These are phyloP conservation scores for button mushroom (Agaricus bisporus) DNA, from an alignment of 768 basidiomycete genomes.

Conservation along the genomic window DNA sequence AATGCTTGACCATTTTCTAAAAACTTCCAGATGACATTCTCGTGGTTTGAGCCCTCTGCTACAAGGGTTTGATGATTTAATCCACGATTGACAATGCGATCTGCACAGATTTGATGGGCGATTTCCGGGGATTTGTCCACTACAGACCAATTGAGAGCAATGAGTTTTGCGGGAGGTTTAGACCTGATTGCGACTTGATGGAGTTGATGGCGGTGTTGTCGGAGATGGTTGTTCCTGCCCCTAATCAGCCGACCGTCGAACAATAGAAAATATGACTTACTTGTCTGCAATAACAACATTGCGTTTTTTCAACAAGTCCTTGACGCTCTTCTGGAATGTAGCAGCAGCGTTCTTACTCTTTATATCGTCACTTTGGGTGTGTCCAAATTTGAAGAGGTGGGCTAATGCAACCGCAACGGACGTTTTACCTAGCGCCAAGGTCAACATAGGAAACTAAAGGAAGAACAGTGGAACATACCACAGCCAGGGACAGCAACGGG, in stretches of 20 bases:
- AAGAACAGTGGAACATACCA: conserved; percentile 44
- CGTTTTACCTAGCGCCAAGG: conserved; percentile 66
- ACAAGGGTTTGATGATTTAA: conserved; percentile 81
- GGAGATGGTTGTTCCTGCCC: conserved; percentile 79
- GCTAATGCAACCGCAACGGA: conserved; percentile 72
- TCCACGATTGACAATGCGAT: conserved; percentile 71
- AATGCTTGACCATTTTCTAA: conserved; percentile 60
- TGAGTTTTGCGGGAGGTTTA: conserved; percentile 56
- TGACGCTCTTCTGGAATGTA: conserved; percentile 68
- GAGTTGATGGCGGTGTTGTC: conserved; percentile 70
- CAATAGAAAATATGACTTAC: conserved; percentile 35
- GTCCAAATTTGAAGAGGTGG: conserved; percentile 79
- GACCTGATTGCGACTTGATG: conserved; percentile 42
- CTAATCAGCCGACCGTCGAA: background rate
- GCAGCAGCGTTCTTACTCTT: conserved; percentile 67
- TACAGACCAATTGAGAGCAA: conserved; percentile 76
- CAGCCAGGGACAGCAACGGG: conserved; percentile 91
- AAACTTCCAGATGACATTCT: conserved; percentile 81
- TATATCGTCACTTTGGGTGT: conserved; percentile 93
- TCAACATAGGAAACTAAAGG: background rate
- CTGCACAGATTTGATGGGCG: conserved; percentile 69
- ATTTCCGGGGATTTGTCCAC: conserved; percentile 49
- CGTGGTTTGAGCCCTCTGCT: conserved; percentile 54
- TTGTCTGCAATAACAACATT: conserved; percentile 92
- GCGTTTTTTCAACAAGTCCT: conserved; percentile 47